These are phyloP conservation scores for Microascus cirrosus DNA, from an alignment of 2,329 filamentous ascomycete species.

Conservation along the genomic window DNA sequence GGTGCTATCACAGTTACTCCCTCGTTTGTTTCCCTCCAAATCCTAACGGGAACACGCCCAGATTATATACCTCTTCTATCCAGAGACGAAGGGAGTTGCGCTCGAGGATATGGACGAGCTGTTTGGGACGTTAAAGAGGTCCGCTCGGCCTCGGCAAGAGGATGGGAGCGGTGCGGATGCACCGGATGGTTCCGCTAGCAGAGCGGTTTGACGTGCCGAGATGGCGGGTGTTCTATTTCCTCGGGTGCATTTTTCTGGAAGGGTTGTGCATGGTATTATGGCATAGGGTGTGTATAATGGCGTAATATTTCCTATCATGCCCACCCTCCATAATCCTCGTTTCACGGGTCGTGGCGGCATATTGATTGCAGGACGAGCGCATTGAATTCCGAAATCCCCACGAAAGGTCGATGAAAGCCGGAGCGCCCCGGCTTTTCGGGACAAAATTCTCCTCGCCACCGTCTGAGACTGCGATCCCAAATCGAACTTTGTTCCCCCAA, in stretches of 20 bases:
- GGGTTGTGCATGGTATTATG: not conserved
- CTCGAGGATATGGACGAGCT: constrained; percentile 33
- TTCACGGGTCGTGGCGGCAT: too few species aligned
- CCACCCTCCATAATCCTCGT: too few species aligned
- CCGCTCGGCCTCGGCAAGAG: not conserved
- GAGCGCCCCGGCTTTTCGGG: not conserved
- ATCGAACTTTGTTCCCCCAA: too few species aligned
- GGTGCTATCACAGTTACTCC: not conserved
- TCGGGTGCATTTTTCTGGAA: not conserved
- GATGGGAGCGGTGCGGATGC: not conserved
- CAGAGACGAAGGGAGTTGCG: constrained; percentile 29
- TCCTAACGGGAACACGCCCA: not conserved
- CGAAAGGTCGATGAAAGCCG: not conserved
- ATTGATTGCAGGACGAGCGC: not conserved
- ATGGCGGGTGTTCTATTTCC: not conserved
- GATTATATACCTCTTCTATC: constrained; percentile 29
- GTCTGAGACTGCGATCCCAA: too few species aligned
- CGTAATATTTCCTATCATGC: too few species aligned
- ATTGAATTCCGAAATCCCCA: not conserved
- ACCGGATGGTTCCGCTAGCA: not conserved
- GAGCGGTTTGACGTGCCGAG: not conserved
- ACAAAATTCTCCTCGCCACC: not conserved
- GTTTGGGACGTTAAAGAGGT: constrained; percentile 15
- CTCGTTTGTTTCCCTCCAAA: not conserved
- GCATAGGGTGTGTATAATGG: too few species aligned